Percentiles rank a stretch among this genome's conserved stretches.
Conservation (phyloP, 2,329 filamentous ascomycete genomes). For the Colletotrichum caudatum region DNA sequence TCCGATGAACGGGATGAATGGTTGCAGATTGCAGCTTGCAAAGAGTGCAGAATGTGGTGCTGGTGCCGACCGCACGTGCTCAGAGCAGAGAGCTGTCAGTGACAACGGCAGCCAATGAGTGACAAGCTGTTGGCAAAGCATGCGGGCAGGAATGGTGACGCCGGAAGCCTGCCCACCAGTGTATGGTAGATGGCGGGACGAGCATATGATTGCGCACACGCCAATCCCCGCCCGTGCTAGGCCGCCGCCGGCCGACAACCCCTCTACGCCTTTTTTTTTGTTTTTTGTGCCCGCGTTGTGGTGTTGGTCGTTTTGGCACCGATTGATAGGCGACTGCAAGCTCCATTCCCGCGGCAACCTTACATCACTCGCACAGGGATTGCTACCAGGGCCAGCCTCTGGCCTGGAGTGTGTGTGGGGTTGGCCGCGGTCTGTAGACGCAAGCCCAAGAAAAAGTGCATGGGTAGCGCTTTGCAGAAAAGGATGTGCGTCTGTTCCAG, state of each 20-base stretch:
- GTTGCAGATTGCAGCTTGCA: constrained; percentile 30
- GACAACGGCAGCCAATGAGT: constrained; percentile 27
- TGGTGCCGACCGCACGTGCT: constrained; percentile 20
- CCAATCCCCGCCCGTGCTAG: constrained; percentile 22
- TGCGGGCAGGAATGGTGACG: constrained; percentile 32
- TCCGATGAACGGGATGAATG: constrained; percentile 17
- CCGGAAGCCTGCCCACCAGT: constrained; percentile 22
- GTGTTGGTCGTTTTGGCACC: constrained; percentile 34
- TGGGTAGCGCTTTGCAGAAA: constrained; percentile 27
- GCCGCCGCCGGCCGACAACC: constrained; percentile 39
- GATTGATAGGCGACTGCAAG: constrained; percentile 40
- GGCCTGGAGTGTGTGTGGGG: constrained; percentile 40
- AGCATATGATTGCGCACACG: constrained; percentile 28
- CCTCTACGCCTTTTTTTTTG: constrained; percentile 35
- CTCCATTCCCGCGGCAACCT: constrained; percentile 41
- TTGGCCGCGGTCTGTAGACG: constrained; percentile 30
- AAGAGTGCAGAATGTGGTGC: constrained; percentile 27
- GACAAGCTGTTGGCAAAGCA: constrained; percentile 29
- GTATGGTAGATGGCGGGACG: constrained; percentile 30
- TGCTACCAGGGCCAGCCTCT: constrained; percentile 28
- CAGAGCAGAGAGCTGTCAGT: constrained; percentile 10
- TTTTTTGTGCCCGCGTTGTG: constrained; percentile 9
- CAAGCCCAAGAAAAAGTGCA: constrained; percentile 30
- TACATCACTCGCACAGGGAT: constrained; percentile 42
- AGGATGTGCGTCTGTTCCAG: constrained; percentile 9